Conservation (phyloP, 208 protist genomes). For the Leishmania major region DNA sequence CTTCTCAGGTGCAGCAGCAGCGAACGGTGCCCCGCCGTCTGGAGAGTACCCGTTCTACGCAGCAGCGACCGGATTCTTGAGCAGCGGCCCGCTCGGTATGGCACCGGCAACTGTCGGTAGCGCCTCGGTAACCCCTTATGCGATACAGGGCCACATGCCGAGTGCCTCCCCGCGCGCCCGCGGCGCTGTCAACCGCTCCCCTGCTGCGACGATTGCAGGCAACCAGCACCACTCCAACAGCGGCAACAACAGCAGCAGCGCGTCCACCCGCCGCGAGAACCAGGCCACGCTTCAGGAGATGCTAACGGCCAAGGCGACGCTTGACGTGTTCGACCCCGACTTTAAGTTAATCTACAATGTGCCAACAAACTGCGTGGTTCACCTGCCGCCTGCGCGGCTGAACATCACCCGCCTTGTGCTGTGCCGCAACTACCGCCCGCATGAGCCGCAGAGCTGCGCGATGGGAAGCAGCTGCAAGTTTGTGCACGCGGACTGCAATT, state of each 20-base stretch:
- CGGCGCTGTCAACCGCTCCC: not conserved
- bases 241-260: slow-evolving; percentile 1
- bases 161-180: not conserved
- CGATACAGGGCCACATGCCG: not conserved
- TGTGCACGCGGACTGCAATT: slow-evolving; percentile 74
- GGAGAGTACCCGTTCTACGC: not conserved
- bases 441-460: slow-evolving; percentile 51
- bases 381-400: slow-evolving; percentile 67
- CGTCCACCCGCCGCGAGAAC: slow-evolving; percentile 4
- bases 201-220: not conserved
- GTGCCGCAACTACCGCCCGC: slow-evolving; percentile 71
- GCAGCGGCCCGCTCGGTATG: slow-evolving; percentile 4
- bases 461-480: slow-evolving; percentile 81
- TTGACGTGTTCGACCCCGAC: slow-evolving; percentile 68
- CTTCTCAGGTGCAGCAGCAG: not conserved
- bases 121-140: slow-evolving; percentile 4
- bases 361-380: slow-evolving; percentile 48
- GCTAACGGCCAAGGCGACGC: slow-evolving; percentile 7
- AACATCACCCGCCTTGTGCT: slow-evolving; percentile 87
- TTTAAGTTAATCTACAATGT: slow-evolving; percentile 73
- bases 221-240: not conserved
- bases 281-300: slow-evolving; percentile 9
- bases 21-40: not conserved
- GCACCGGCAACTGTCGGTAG: not conserved
- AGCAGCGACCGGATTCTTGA: not conserved